Evolutionary conservation across 2,329 filamentous ascomycete genomes (phyloP).

Genomic region (Botryosphaeria dothidea): DNA sequence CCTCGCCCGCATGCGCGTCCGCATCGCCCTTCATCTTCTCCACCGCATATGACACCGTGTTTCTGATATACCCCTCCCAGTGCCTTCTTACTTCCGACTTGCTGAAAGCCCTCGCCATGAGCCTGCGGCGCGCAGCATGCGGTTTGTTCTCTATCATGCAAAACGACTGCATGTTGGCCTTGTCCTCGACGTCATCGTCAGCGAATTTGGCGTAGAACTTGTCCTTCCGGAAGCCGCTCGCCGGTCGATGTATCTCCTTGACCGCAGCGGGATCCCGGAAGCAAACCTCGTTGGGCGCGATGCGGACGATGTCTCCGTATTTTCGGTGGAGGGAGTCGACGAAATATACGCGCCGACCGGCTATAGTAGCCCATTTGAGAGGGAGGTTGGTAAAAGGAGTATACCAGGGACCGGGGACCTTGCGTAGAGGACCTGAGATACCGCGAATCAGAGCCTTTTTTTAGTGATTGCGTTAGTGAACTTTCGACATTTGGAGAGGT

Average conservation of each 20-base stretch:
- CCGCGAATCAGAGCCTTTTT: neutral
- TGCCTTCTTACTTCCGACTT: neutral
- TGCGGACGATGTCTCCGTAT: slow-evolving; percentile 46
- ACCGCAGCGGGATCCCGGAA: slow-evolving; percentile 37
- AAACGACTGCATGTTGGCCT: neutral
- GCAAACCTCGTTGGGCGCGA: slow-evolving; percentile 44
- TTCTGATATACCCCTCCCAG: slow-evolving; percentile 18
- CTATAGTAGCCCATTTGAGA: neutral
- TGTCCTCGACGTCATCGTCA: neutral
- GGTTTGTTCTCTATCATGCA: neutral
- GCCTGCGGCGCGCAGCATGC: neutral
- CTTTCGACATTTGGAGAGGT: too few relatives aligned
- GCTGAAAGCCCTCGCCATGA: neutral
- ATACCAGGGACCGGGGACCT: neutral
- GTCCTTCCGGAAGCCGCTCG: neutral
- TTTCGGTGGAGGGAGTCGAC: slow-evolving; percentile 36
- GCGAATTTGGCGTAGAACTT: neutral
- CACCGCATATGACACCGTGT: slow-evolving; percentile 35
- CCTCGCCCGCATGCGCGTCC: slow-evolving; percentile 23
- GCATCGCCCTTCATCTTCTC: slow-evolving; percentile 31
- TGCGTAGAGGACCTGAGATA: neutral
- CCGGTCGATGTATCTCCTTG: neutral
- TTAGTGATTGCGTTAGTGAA: too few relatives aligned
- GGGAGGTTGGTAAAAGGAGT: neutral
- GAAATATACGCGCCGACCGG: slow-evolving; percentile 16